Conservation (phyloP, 129 eudicot genomes). For the Flaveria sonorensis region DNA sequence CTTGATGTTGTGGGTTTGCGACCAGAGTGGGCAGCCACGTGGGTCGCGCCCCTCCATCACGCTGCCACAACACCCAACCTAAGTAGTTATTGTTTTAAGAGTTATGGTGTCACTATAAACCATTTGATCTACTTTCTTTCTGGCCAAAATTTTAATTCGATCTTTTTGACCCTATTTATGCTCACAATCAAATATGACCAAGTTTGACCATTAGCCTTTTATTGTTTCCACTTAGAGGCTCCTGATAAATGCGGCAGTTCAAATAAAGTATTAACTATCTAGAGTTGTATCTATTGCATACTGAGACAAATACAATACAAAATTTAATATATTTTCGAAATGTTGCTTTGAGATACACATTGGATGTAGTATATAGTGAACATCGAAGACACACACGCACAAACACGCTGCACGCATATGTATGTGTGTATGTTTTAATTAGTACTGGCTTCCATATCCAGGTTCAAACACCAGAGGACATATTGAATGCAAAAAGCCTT, state of each 20-base stretch:
- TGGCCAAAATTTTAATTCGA: not conserved
- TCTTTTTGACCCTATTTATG: not conserved
- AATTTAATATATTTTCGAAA: not conserved
- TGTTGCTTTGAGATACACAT: not conserved
- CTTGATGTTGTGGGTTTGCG: too few relatives aligned
- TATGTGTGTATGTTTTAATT: not conserved
- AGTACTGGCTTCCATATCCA: slow-evolving; percentile 18
- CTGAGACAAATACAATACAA: not conserved
- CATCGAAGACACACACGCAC: not conserved
- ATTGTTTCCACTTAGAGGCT: not conserved
- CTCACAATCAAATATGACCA: not conserved
- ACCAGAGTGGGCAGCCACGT: too few relatives aligned
- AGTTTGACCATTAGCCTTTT: not conserved
- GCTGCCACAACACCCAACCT: too few relatives aligned
- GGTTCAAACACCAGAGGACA: slow-evolving; percentile 92
- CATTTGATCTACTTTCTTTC: not conserved
- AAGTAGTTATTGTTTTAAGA: too few relatives aligned
- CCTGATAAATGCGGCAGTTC: not conserved
- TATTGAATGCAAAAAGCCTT: slow-evolving; percentile 79
- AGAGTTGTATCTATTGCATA: not conserved
- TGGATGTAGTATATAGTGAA: not conserved
- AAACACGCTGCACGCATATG: not conserved
- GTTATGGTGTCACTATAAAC: not conserved
- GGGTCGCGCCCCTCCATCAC: too few relatives aligned
- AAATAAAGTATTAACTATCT: not conserved